Base-by-base conservation (phyloP, 2,329 filamentous ascomycete genomes). In the Knufia petricola region DNA sequence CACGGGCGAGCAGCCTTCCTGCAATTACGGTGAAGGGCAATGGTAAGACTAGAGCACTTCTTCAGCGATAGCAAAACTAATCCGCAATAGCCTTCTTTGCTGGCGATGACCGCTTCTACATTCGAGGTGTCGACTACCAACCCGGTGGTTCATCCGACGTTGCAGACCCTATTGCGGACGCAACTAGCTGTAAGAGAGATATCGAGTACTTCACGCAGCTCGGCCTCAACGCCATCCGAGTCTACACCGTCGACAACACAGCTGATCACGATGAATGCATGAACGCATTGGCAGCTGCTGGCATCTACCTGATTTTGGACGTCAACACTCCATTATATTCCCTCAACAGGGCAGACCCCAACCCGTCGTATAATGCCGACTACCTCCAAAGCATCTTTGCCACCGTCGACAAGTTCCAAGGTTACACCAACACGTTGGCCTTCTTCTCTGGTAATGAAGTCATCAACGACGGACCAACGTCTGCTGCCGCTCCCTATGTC, bases 251-350 rank as follows among this genome's bases (percentile, higher is more conserved):
- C 58, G 89, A 95, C 74, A 95, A 95, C 76, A 82, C 81, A 44
- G 71, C 74, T 59, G 69, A 83, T 66, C 89, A 95, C 70, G 82
- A 89, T 60, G 76, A 80, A 54, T 95, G 89, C 74, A 95, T 95
- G 89, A 72, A 75, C 52, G 74, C 77, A 39, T 76, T 95, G 52
- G 82, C 80, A 46, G 84, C 85, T 60, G 88, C 87, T 54, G 86
- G 86, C 60, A 95, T 95, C 73, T 95, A 95, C 74, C 78, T 94
- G 46, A 86, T 94, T 31, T 75, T 94, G 45, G 88, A 95, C 61
- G 85, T 92, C 73, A 94, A 94, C 79, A 90, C 77, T n/a, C 86
- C 87, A 57, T 75, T 80, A 56, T 94, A 94, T 75, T 92, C 87
- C 1, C 76, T 95, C 70, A 90, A 92, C 75, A 84, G 88, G 48